These are phyloP conservation scores for Salix udensis DNA, from an alignment of 345 rosid genomes.

Conservation along the genomic window DNA sequence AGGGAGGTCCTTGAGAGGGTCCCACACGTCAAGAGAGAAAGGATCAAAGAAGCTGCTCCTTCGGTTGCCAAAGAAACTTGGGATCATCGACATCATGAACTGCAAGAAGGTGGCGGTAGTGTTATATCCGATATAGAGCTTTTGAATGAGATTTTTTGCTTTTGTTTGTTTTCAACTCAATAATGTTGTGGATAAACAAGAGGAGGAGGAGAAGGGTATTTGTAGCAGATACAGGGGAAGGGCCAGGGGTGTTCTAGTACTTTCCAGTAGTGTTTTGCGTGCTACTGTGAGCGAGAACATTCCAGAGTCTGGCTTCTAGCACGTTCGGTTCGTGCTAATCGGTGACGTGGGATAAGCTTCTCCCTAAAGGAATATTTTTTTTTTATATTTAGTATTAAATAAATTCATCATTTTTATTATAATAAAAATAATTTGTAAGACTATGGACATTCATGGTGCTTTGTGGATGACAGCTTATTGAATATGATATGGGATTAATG, in stretches of 20 bases:
- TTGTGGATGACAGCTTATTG: too few species aligned
- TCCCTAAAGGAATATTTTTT: too few species aligned
- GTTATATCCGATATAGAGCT: too few species aligned
- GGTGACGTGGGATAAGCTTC: too few species aligned
- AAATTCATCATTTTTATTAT: too few species aligned
- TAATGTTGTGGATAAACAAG: background rate
- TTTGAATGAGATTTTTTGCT: too few species aligned
- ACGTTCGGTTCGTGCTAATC: background rate
- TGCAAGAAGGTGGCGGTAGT: too few species aligned
- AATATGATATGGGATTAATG: too few species aligned
- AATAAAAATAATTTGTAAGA: too few species aligned
- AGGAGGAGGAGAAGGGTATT: background rate
- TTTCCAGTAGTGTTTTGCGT: background rate
- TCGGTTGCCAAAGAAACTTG: slow-evolving; percentile 2
- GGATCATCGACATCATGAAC: slow-evolving; percentile 8
- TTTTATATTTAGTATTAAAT: too few species aligned
- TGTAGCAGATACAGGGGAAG: background rate
- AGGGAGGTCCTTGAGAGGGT: slow-evolving; percentile 9
- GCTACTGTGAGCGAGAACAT: background rate
- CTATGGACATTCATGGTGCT: too few species aligned
- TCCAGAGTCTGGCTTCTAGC: background rate
- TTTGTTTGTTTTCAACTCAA: background rate
- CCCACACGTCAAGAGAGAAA: slow-evolving; percentile 13
- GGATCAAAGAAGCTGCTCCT: slow-evolving; percentile 13
- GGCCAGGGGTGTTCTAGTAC: background rate